Base-by-base conservation (phyloP, 163 green algal species). In the Chlamydomonas reinhardtii region DNA sequence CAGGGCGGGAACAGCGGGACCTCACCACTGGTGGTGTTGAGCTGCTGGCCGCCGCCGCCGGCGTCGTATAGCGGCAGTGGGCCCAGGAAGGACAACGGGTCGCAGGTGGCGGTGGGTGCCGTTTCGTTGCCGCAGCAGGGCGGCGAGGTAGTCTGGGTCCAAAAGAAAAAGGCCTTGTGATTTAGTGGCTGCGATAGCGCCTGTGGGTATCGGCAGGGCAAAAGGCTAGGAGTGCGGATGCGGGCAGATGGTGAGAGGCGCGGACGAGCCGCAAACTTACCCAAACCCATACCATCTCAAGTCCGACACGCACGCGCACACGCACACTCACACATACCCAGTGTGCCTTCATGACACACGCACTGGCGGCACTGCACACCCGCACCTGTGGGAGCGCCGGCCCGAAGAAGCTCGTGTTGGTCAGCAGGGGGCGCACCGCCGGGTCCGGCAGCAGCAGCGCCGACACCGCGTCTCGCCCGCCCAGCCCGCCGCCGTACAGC, bases 101-200 rank as follows among this genome's bases (percentile, higher is more conserved):
- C 39, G 65, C 77, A 84, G 43, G 62, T 64, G 20, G 43, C 29
- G 76, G 17, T 17, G 11, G 48, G 48, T 17, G 48, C 48, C 48
- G 48, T 56, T 14, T 56, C 48, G 48, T 56, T 56, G 5, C 48
- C 61, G 64, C 77, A 84, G 39, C 77, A 84, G 22, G 65, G 24
- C 8, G 39, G 34, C 16, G 14, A 75, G 65, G 6, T 61, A 43
- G 66, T 76, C 16, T 54, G 65, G 31, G 19, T 34, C 77, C 77
- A 84, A 48, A 76, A 84, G 77, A 76, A 84, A 31, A 84, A 61
- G 48, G 24, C 65, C 77, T 75, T 76, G 64, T 76, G 65, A 39
- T 84, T 75, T 12, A 84, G 77, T 65, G 64, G 64, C 39, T 48
- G 27, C 0, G 61, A 62, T 16, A 83, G 35, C 4, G 61, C 35